These are phyloP conservation scores for Metarhizium robertsii DNA, from an alignment of 2,329 filamentous ascomycete genomes.

Conservation along the genomic window DNA sequence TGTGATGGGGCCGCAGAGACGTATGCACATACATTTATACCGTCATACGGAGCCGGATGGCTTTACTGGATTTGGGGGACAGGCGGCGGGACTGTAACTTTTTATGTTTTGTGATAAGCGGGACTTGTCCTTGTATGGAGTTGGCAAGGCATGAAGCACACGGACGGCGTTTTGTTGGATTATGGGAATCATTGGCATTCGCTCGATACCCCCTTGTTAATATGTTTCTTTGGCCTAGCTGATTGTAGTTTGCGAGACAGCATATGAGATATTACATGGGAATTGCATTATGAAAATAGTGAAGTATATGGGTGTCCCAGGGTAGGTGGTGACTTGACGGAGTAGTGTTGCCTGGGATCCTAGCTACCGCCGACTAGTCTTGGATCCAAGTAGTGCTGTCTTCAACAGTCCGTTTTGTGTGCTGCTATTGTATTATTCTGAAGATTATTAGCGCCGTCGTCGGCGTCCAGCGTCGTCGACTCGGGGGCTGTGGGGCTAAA, in stretches of 20 bases:
- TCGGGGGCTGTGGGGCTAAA: no score
- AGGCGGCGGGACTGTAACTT: neutral
- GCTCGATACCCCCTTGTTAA: conserved; percentile 11
- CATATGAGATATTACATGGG: neutral
- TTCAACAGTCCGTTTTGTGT: no score
- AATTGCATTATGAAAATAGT: neutral
- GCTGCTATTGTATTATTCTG: no score
- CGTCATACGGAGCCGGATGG: neutral
- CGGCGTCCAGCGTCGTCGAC: no score
- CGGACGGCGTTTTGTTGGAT: conserved; percentile 8
- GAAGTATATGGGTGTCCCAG: neutral
- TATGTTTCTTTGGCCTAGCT: neutral
- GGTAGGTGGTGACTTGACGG: no score
- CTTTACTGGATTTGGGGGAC: neutral
- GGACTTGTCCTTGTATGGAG: neutral
- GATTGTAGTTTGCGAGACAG: neutral
- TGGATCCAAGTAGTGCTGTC: no score
- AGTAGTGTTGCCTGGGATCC: no score
- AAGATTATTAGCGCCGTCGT: no score
- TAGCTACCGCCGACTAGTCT: no score
- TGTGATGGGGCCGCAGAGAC: neutral
- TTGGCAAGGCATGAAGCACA: neutral
- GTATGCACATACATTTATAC: neutral
- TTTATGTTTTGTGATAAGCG: neutral
- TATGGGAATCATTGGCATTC: conserved; percentile 9